Evolutionary conservation across 805 yeast species (phyloP), one percentile per base, ranked within the genome.

Genomic region (Komagataella populi): DNA sequence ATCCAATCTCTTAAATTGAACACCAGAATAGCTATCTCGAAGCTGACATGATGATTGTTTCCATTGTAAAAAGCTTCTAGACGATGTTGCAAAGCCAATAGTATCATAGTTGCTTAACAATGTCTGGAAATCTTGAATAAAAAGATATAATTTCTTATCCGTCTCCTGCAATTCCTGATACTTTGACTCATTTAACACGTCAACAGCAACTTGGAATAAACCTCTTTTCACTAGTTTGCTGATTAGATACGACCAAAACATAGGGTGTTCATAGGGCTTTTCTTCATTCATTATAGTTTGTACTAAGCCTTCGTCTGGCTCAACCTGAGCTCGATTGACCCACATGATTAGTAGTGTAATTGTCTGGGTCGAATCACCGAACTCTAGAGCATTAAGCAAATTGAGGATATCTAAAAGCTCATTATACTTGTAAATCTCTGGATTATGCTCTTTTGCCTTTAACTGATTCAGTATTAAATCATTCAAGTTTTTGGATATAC

Each of bases 241-340:
- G 44, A 84, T 53, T 53, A 79, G 75, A 24, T 70, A 61, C n/a
- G 70, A 75, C 88, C 89, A 85, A 57, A 85, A 85, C 46, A 66
- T 66, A 2, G 76, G 70, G 56, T 73, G 80, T 51, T 60, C 59
- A 60, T 70, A n/a, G 39, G 44, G 36, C 48, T 61, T 66, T 1
- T 71, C 75, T 18, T 64, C 66, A 36, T 61, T 60, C 57, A 73
- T 64, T 7, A 75, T 74, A 47, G 63, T 69, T 50, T 78, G 74
- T 3, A 76, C 69, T 36, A 76, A 63, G 23, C 72, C 77, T 17
- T 70, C 69, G 53, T 74, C 78, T 1, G 90, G 90, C 56, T 78
- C 77, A 4, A 83, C 80, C 60, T 84, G 87, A 30, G 83, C 80
- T 52, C 78, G 71, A 59, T 85, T 85, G 23, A 83, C 70, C 93